A percentile compares a stretch with the other conserved stretches of the same genome.
Conservation (phyloP, 805 yeast species). For the Yarrowia sp. region DNA sequence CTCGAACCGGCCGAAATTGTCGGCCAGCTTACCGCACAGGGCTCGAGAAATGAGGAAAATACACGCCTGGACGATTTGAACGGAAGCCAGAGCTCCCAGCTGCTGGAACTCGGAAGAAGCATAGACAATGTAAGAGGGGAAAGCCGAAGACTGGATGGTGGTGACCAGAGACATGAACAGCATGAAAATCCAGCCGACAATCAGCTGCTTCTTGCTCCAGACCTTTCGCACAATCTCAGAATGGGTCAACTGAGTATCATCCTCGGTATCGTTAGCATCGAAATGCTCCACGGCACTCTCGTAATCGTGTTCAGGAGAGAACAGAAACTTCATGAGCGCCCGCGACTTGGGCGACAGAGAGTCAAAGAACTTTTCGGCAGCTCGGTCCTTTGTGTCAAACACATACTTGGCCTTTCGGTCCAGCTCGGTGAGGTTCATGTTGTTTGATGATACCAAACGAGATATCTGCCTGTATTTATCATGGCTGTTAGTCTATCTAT, state of each 20-base stretch:
- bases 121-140: slow-evolving; percentile 16
- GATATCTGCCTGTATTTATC: too few species aligned
- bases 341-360: slow-evolving; percentile 5
- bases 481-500: too few species aligned
- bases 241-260: slow-evolving; percentile 6
- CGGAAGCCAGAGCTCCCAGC: slow-evolving; percentile 5
- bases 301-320: slow-evolving; percentile 2
- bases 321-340: neutral
- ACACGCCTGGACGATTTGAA: slow-evolving; percentile 17
- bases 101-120: slow-evolving; percentile 9
- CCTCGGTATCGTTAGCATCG: neutral
- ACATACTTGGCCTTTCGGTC: slow-evolving; percentile 19
- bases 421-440: neutral
- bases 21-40: slow-evolving; percentile 6
- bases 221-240: neutral
- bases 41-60: slow-evolving; percentile 1
- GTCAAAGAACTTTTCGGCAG: neutral
- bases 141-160: slow-evolving; percentile 13
- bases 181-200: slow-evolving; percentile 11
- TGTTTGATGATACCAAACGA: neutral
- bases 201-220: slow-evolving; percentile 3
- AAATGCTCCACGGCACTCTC: neutral
- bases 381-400: slow-evolving; percentile 24
- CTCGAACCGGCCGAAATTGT: slow-evolving; percentile 16
- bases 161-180: slow-evolving; percentile 13